Base-by-base conservation (phyloP, 1,284 basidiomycete genomes). In the Apiotrichum gracile region DNA sequence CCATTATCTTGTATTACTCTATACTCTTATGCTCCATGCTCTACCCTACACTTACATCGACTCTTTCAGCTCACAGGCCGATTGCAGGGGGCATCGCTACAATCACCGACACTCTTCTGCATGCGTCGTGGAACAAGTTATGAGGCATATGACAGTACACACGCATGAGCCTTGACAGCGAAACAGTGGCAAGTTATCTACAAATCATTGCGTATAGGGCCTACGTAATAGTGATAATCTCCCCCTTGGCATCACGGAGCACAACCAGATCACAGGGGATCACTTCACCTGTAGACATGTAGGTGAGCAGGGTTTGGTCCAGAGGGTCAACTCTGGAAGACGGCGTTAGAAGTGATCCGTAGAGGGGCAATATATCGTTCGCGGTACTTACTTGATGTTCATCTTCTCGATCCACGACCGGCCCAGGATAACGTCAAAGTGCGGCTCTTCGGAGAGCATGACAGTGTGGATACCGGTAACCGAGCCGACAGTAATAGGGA, bases 351-450 rank as follows among this genome's bases (percentile, higher is more conserved):
- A n/a, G n/a, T n/a, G n/a, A n/a, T n/a, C n/a, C n/a, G n/a, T n/a
- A n/a, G n/a, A n/a, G n/a, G n/a, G n/a, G 47, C 35, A 13, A 4
- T 16, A 13, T 3, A 19, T 13, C 12, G 12, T 2, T 8, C 14
- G 9, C 7, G 3, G 16, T 4, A 67, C 72, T 55, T 60, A 74
- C 72, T 75, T 85, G 62, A 98, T 84, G 62, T 87, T 85, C 64
- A 94, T 82, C 68, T 84, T 85, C 76, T 98, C 96, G 74, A 93
- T 87, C 78, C 97, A 98, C 29, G 88, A 86, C 39, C 94, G 82
- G 4, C 94, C 94, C 3, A 98, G 81, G 21, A 97, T 88, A 46
- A 97, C 90, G 64, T 97, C 93, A 76, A 98, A 98, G 72, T 97
- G 93, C 22, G 86, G 85, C 73, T 97, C 93, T 72, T 98, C 94